phyloP scores from a whole-genome alignment of 2,329 filamentous ascomycete genomes.

The Fusarium sp. region DNA sequence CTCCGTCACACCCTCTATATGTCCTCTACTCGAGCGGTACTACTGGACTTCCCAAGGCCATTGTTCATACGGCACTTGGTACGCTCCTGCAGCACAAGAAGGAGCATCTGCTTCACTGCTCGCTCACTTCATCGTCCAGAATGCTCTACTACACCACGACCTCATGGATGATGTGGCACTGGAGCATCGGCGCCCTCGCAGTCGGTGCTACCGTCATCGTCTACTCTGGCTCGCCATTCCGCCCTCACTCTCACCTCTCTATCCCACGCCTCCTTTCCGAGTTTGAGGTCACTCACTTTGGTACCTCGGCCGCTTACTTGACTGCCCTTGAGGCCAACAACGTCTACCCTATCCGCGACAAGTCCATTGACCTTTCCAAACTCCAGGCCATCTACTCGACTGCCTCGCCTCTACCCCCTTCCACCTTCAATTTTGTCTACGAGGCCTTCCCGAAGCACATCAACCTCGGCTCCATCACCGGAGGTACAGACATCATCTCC shows the following conservation, averaged over 20 bases:
- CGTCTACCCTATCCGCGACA: conserved; percentile 66
- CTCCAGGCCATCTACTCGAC: conserved; percentile 94
- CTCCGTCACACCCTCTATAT: conserved; percentile 89
- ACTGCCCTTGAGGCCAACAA: conserved; percentile 86
- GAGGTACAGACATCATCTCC: conserved; percentile 96
- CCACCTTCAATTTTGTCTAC: conserved; percentile 93
- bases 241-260: conserved; percentile 80
- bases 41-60: conserved; percentile 88
- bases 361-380: conserved; percentile 67
- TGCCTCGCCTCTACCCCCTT: conserved; percentile 90
- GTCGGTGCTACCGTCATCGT: conserved; percentile 85
- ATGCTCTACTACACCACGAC: conserved; percentile 96
- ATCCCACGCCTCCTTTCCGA: conserved; percentile 86
- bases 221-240: conserved; percentile 94
- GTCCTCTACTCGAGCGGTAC: conserved; percentile 95
- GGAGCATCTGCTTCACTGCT: conserved; percentile 89
- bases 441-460: conserved; percentile 81
- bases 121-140: conserved; percentile 76
- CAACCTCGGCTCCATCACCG: conserved; percentile 93
- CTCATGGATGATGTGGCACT: conserved; percentile 99
- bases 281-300: conserved; percentile 89
- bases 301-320: conserved; percentile 94
- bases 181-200: conserved; percentile 88
- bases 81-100: conserved; percentile 98
- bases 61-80: conserved; percentile 90